Base-by-base conservation (phyloP, 768 basidiomycete genomes). In the Calvatia gigantea region DNA sequence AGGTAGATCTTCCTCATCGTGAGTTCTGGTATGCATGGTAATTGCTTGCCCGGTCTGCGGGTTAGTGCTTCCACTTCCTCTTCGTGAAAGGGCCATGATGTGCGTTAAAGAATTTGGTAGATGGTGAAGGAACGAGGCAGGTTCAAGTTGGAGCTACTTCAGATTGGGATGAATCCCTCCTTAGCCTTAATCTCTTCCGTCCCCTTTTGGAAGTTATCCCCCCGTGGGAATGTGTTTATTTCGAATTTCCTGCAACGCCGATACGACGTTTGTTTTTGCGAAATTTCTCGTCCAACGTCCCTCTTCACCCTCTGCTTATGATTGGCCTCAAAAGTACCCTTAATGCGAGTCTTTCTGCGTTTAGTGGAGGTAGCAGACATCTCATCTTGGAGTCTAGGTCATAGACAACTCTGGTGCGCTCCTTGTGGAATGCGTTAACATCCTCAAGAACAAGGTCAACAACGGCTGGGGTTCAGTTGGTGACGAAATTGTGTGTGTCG, bases 321-420 rank as follows among this genome's bases (percentile, higher is more conserved):
- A 92, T 98, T 77, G 94, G 94, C 57, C 91, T 98, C 65, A 98
- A 98, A 69, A 83, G 86, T 54, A 93, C 86, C 0, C 82, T 98
- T 57, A 94, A 93, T 74, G 93, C 91, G 61, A 53, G 83, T 71
- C 21, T 54, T 19, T 23, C 33, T 46, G 23, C 38, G 37, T 19
- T 17, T 27, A 6, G 11, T 32, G 29, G 38, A 5, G 23, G 12
- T 12, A 7, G n/a, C n/a, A 25, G 38, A 46, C 15, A 35, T 38
- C 6, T 1, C 35, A 7, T 42, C 48, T 3, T 49, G 38, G 9
- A n/a, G 27, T 46, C 17, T 53, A 94, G 91, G 87, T 93, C 61
- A 97, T 98, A 70, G 96, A 98, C 78, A 98, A 98, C 72, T 94
- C 96, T 5, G 96, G 96, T 29, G 95, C 93, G 6, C 79, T 98